Evolutionary conservation across 768 basidiomycete genomes (phyloP), one percentile per base, ranked within the genome.

Genomic region (Ramaria rubella): DNA sequence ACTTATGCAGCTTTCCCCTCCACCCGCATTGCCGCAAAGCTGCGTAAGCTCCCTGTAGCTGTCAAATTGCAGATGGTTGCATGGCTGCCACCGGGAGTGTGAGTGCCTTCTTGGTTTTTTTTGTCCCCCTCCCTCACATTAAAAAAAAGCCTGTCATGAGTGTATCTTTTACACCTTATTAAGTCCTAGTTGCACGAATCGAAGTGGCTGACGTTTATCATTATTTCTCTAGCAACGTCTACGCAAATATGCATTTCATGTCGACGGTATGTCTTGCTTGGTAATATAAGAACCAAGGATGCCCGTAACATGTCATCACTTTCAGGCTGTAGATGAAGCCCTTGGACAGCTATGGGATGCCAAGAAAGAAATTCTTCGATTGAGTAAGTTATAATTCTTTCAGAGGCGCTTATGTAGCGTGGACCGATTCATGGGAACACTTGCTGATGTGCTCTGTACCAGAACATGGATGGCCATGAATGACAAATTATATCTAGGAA

Each of bases 61-160:
- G 43, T 54, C 19, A 40, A 44, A 31, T 31, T 54, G 24, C 52
- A 54, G 52, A 54, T 54, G 52, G 43, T 54, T 44, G 52, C 52
- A 21, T 54, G 52, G 52, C 38, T 54, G 23, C 52, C 52, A 23
- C 52, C 52, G 11, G 52, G 52, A 30, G 38, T 54, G 52, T 54
- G 23, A 54, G 52, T 40, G 19, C 1, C 27, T 33, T 15, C n/a
- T n/a, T n/a, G n/a, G n/a, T 26, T 50, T 30, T 50, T 11, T 24
- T 50, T 38, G 36, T 38, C n/a, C 11, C 11, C n/a, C 11, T 11
- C 11, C n/a, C n/a, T 38, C n/a, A 11, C 36, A 38, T 38, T 11
- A 11, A n/a, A n/a, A 11, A 38, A 11, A n/a, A n/a, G n/a, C n/a
- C n/a, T n/a, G n/a, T n/a, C n/a, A n/a, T n/a, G n/a, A n/a, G n/a